These are phyloP conservation scores for Paspalum notatum DNA, from an alignment of 176 grass and related monocot species.

Conservation along the genomic window DNA sequence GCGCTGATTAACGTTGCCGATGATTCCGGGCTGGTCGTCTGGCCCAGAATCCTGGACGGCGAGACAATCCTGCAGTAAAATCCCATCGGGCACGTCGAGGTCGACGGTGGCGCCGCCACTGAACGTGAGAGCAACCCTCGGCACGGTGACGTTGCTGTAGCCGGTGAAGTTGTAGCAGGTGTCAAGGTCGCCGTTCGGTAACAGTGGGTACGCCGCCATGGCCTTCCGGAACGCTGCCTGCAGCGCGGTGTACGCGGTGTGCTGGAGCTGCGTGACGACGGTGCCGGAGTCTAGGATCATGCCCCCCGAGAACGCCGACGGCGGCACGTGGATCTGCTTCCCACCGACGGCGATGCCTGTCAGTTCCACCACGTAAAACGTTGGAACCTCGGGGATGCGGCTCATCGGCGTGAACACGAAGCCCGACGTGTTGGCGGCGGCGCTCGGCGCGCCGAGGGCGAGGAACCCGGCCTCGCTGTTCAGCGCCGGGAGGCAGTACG, in stretches of 20 bases:
- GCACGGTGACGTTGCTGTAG: constrained; percentile 27
- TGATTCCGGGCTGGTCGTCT: constrained; percentile 14
- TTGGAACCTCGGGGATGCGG: not conserved
- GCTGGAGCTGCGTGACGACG: constrained; percentile 41
- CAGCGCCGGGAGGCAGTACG: not conserved
- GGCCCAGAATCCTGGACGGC: constrained; percentile 38
- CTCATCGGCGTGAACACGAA: constrained; percentile 36
- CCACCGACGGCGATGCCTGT: constrained; percentile 41
- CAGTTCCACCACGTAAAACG: constrained; percentile 50
- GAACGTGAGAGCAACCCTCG: constrained; percentile 35
- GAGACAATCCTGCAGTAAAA: constrained; percentile 49
- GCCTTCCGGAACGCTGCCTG: constrained; percentile 34
- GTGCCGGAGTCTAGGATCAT: constrained; percentile 66
- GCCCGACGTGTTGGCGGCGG: not conserved
- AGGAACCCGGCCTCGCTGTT: not conserved
- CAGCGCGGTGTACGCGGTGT: constrained; percentile 46
- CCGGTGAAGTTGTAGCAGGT: constrained; percentile 53
- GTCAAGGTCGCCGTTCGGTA: constrained; percentile 11
- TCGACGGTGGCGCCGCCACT: constrained; percentile 12
- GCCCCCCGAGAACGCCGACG: constrained; percentile 18
- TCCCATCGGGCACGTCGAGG: constrained; percentile 33
- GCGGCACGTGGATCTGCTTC: constrained; percentile 1
- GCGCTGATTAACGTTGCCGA: constrained; percentile 63
- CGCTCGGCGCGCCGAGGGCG: not conserved
- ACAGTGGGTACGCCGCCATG: not conserved